Conservation (phyloP, 2,329 filamentous ascomycete genomes). For the Ploettnerulaceae sp. region DNA sequence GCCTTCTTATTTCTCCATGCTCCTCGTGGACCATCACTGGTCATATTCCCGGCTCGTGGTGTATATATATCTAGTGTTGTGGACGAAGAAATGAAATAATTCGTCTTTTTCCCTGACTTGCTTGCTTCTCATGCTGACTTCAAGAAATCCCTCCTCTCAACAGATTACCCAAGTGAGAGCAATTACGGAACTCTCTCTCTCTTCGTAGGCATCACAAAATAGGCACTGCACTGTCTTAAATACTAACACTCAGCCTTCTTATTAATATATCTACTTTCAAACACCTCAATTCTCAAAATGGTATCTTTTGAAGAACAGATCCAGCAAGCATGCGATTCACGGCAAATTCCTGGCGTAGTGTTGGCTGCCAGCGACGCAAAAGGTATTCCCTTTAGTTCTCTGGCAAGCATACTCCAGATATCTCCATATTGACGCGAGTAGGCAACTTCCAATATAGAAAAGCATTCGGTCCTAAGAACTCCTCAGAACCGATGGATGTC, state of each 20-base stretch:
- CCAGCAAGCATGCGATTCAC: conserved; percentile 12
- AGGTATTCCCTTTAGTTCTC: conserved; percentile 6
- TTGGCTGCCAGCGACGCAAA: conserved; percentile 16
- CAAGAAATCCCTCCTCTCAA: too few relatives aligned
- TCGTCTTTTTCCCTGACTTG: too few relatives aligned
- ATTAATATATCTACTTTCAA: not conserved
- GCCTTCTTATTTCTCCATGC: too few relatives aligned
- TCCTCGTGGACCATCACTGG: too few relatives aligned
- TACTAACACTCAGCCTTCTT: not conserved
- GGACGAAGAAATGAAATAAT: too few relatives aligned
- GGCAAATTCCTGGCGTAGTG: conserved; percentile 17
- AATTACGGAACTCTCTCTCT: not conserved
- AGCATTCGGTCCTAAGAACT: conserved; percentile 43
- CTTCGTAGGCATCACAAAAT: too few relatives aligned
- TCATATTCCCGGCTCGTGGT: too few relatives aligned
- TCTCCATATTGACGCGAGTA: conserved; percentile 18
- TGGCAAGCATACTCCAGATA: not conserved
- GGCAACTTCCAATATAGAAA: conserved; percentile 36
- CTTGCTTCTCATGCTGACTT: too few relatives aligned
- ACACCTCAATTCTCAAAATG: too few relatives aligned
- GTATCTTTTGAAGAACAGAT: conserved; percentile 10
- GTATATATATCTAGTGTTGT: too few relatives aligned
- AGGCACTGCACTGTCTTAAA: too few relatives aligned
- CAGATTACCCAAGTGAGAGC: too few relatives aligned
- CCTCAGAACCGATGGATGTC: conserved; percentile 47